Evolutionary conservation across 257 asterid genomes (phyloP), one percentile per base, ranked within the genome.

Genomic region (Galeopsis tetrahit): DNA sequence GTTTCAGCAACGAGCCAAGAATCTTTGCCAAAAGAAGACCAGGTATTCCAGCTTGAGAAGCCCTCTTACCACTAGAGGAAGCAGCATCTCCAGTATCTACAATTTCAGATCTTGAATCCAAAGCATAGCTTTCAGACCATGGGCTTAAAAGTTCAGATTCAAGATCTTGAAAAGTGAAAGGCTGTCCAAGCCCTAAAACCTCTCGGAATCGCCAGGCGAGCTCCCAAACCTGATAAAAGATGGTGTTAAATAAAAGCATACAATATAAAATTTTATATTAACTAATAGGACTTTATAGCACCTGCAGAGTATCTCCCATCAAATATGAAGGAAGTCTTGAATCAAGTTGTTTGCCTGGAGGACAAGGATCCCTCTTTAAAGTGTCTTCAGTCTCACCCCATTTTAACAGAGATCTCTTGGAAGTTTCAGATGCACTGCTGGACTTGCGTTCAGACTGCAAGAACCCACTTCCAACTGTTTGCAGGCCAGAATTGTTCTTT

Each of bases 221-320:
- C 81, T 92, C 98, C 98, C 92, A 95, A 77, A 85, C 91, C 99
- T 95, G 82, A 77, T 48, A 69, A 85, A 66, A 66, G 32, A 75
- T 62, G 44, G 38, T 76, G 66, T 32, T 70, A 76, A 53, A 36
- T 36, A 65, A 75, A 72, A 78, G 85, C 77, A 69, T 62, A 61
- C 66, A 80, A 38, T 38, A 9, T 21, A 43, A 11, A 32, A 69
- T 57, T 46, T 3, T 15, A 67, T 58, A 69, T 21, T 53, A 74
- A 17, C 69, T 14, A 73, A 69, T 43, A 69, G 77, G 44, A 77
- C 14, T 72, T 63, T 9, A 51, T 32, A 28, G 78, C 82, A 95
- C 99, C 98, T 92, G 92, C 72, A 95, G 85, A 60, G 93, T 83
- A 82, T 92, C 97, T 57, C 98, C 97, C 15, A 90, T 80, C 90